phyloP scores from a whole-genome alignment of 345 rosid genomes.

The Pistacia atlantica region DNA sequence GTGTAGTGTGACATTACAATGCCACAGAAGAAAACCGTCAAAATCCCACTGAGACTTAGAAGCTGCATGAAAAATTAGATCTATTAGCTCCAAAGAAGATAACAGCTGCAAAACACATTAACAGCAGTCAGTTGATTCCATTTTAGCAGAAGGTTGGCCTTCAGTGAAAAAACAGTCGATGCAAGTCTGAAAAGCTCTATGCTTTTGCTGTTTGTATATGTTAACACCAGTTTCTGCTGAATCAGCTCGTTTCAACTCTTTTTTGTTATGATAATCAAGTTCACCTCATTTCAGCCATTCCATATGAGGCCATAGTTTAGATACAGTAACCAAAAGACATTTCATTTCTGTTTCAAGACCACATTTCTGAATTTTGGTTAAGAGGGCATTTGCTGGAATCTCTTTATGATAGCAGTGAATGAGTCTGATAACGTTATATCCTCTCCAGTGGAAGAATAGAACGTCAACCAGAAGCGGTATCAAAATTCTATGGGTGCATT shows the following conservation, averaged over 20 bases:
- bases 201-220: background rate
- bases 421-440: background rate
- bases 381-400: background rate
- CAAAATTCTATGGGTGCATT: background rate
- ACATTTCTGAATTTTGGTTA: background rate
- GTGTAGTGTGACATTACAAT: conserved; percentile 75
- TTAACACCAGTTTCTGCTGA: background rate
- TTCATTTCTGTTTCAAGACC: conserved; percentile 1
- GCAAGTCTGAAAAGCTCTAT: background rate
- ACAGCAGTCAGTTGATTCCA: background rate
- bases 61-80: conserved; percentile 43
- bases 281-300: background rate
- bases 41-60: conserved; percentile 62
- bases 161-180: background rate
- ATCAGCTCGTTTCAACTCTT: background rate
- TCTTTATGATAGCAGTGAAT: background rate
- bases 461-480: background rate
- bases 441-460: background rate
- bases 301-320: background rate
- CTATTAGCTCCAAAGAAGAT: background rate
- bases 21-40: conserved; percentile 73
- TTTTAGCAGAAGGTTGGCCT: background rate
- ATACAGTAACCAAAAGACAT: background rate
- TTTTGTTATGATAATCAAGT: background rate
- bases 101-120: background rate